Base-by-base conservation (phyloP, 208 protist species). In the Leishmania amazonensis region DNA sequence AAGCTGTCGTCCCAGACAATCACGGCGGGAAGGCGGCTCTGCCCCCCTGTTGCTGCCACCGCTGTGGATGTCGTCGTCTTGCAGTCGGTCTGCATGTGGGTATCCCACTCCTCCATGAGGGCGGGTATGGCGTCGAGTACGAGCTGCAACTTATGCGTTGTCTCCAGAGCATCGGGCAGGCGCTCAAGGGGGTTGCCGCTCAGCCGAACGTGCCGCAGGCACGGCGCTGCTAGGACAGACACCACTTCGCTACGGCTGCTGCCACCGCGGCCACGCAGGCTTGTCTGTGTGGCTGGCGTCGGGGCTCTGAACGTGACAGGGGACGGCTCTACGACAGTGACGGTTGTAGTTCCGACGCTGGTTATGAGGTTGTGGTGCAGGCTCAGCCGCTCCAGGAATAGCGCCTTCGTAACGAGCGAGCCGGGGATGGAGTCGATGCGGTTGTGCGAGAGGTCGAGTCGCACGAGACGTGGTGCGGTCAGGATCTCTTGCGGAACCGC, bases 1-100 rank as follows among this genome's bases (percentile, higher is more conserved):
- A 93, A 96, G 77, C 90, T 91, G 78, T 96, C 91, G 75, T 96
- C 91, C 93, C 93, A 96, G 47, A 91, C 84, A 51, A 96, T 87
- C 47, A 91, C 80, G 0, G 88, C 87, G 24, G 83, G 84, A 54
- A 81, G 76, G n/a, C 57, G 76, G n/a, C 31, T 62, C 57, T 80
- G 47, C 4, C 40, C 8, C 17, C 53, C 64, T 47, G 19, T 28
- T 45, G 53, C 45, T 35, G 35, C 4, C 47, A 1, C 70, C 47
- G 53, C 8, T 11, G 64, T 47, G 3, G 64, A 31, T 60, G 24
- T 68, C 73, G 35, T 58, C 3, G 35, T 70, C 47, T 31, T 53
- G 21, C 24, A 53, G 9, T 53, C 31, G 28, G 49, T 11, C 3
- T 77, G 68, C 47, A 93, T 68, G 47, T 90, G 75, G 13, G 73